Percentiles rank a stretch among this genome's conserved stretches.
Conservation (phyloP, 2,329 filamentous ascomycete genomes). For the Raffaelea albimanens region DNA sequence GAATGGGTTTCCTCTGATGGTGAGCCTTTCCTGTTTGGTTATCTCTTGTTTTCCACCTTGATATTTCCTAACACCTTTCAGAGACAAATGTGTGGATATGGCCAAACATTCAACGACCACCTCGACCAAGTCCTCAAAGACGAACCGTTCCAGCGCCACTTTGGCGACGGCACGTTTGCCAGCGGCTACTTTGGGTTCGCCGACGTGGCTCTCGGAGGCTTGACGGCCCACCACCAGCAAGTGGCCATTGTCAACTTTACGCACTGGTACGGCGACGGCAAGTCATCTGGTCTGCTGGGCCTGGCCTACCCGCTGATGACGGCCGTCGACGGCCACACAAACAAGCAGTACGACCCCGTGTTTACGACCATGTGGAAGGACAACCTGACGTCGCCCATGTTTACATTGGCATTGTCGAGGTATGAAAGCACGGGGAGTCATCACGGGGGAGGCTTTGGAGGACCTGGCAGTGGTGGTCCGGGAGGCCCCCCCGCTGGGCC, state of each 20-base stretch:
- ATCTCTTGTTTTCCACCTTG: no score
- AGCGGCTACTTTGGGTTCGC: conserved; percentile 28
- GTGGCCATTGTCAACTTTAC: conserved; percentile 34
- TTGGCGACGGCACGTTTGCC: conserved; percentile 33
- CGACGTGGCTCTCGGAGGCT: conserved; percentile 31
- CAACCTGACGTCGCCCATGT: conserved; percentile 31
- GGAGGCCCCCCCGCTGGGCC: no score
- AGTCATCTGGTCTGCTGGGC: conserved; percentile 38
- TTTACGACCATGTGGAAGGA: conserved; percentile 38
- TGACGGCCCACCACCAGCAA: conserved; percentile 32
- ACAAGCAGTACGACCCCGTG: conserved; percentile 34
- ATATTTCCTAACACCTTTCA: background rate
- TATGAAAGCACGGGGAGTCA: conserved; percentile 5
- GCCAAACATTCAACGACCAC: conserved; percentile 17
- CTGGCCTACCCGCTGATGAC: conserved; percentile 41
- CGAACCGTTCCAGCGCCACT: conserved; percentile 31
- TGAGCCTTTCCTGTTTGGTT: no score
- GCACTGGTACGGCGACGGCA: conserved; percentile 32
- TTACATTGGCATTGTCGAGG: conserved; percentile 36
- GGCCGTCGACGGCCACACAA: conserved; percentile 20
- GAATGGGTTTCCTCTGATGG: conserved; percentile 3
- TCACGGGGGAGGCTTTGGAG: no score
- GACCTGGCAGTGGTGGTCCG: no score
- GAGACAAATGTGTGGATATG: conserved; percentile 15
- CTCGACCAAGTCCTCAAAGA: conserved; percentile 22